Base-by-base conservation (phyloP, 208 protist species). In the Trypanosomatidae sp. region DNA sequence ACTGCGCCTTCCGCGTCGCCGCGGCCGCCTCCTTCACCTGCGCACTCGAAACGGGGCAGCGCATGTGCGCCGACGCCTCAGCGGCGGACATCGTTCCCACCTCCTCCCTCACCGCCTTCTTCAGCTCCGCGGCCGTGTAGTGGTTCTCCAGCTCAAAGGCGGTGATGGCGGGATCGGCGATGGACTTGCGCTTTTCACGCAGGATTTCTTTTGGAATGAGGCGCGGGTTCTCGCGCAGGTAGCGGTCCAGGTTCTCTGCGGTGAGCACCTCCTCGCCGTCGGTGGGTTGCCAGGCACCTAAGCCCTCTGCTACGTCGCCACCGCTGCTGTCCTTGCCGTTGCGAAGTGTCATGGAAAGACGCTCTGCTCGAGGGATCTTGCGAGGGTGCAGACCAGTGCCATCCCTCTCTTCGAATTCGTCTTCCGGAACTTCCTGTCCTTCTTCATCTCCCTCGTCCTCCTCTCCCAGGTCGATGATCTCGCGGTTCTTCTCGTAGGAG, bases 61-160 rank as follows among this genome's bases (percentile, higher is more conserved):
- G 0, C 69, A 80, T 69, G 4, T 43, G n/a, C 28, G 25, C 62
- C 1, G 75, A 46, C 28, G 75, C 75, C 46, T 80, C 64, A 1
- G 15, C 44, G 0, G 56, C 69, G 0, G 43, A 62, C 75, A 74
- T 74, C 19, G 44, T 3, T 1, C 75, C 75, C 30, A 80, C 47
- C 10, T 70, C 49, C 7, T 85, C 80, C 71, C 82, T 85, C 6
- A 91, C 82, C 13, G 84, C 76, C 9, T 50, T 72, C 46, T 62
- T 62, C 50, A 97, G 81, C 69, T 97, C 90, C 47, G 66, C 78
- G 10, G 80, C 76, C 9, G 81, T 89, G 80, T 95, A 97, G 74
- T 97, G 92, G 60, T 94, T 73, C 52, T 87, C 71, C 49, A 97
- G 77, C 75, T 97, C 92, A 71, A 92, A 94, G 15, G 49, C 64